Evolutionary conservation across 2,329 filamentous ascomycete genomes (phyloP).

Genomic region (Ophiosphaerella herpotricha): DNA sequence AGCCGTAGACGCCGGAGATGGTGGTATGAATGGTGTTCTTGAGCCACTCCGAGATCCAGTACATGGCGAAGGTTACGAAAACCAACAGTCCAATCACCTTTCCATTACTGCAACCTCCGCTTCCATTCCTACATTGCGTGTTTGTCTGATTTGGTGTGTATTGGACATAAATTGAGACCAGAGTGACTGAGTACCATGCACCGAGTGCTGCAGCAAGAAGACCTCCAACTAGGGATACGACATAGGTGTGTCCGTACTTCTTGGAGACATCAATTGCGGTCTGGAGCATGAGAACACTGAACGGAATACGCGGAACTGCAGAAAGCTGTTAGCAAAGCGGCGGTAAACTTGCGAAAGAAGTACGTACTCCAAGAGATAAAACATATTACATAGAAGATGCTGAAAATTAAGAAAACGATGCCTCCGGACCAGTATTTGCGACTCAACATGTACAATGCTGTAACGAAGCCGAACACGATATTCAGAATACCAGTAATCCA

Average conservation of each 20-base stretch:
- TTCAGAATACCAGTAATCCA: constrained; percentile 72
- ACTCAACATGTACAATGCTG: constrained; percentile 82
- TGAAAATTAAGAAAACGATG: constrained; percentile 84
- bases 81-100: constrained; percentile 84
- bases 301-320: constrained; percentile 76
- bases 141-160: constrained; percentile 70
- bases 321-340: not conserved
- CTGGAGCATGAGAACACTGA: constrained; percentile 86
- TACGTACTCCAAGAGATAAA: constrained; percentile 74
- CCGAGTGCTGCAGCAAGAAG: constrained; percentile 74
- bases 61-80: constrained; percentile 88
- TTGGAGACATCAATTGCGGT: constrained; percentile 85
- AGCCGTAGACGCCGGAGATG: constrained; percentile 85
- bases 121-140: constrained; percentile 58
- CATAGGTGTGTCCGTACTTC: constrained; percentile 80
- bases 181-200: constrained; percentile 84
- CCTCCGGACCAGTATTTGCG: constrained; percentile 79
- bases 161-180: constrained; percentile 84
- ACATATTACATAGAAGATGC: constrained; percentile 77
- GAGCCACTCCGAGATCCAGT: constrained; percentile 91
- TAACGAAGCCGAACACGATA: constrained; percentile 80
- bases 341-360: constrained; percentile 50
- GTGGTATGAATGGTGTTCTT: constrained; percentile 92
- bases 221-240: constrained; percentile 83
- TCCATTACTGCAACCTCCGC: constrained; percentile 69